A percentile compares a stretch with the other conserved stretches of the same genome.
These are phyloP conservation scores for Rhytidiadelphus loreus DNA, from an alignment of 225 moss, liverwort and hornwort genomes.

Conservation along the genomic window DNA sequence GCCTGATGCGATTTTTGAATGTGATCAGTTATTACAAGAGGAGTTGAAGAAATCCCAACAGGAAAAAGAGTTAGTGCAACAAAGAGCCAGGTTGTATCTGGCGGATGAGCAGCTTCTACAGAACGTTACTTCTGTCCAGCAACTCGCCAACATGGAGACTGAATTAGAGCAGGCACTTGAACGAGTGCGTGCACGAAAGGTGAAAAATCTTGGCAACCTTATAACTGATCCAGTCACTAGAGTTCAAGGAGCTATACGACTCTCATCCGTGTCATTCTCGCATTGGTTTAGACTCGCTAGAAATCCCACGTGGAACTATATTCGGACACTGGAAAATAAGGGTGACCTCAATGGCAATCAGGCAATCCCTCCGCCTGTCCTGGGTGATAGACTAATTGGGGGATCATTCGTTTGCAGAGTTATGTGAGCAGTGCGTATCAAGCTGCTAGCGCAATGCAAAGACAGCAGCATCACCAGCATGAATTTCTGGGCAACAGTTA, in stretches of 20 bases:
- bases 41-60: slow-evolving; percentile 50
- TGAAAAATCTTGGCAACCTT: not conserved
- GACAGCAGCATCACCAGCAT: slow-evolving; percentile 53
- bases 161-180: slow-evolving; percentile 54
- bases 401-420: slow-evolving; percentile 10
- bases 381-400: not conserved
- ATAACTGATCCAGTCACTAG: not conserved
- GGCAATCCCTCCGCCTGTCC: not conserved
- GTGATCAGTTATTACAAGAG: slow-evolving; percentile 38
- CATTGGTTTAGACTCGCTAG: not conserved
- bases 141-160: slow-evolving; percentile 45
- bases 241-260: not conserved
- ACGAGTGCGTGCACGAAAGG: slow-evolving; percentile 53
- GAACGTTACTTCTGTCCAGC: slow-evolving; percentile 42
- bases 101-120: slow-evolving; percentile 50
- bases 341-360: not conserved
- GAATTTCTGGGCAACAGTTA: slow-evolving; percentile 49
- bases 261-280: not conserved
- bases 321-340: not conserved
- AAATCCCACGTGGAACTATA: not conserved
- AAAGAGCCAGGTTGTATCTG: slow-evolving; percentile 47
- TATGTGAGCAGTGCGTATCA: slow-evolving; percentile 53
- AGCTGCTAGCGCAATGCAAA: slow-evolving; percentile 39
- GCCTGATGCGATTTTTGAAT: not conserved
- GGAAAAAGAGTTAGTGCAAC: slow-evolving; percentile 49